Evolutionary conservation across 495 filamentous ascomycete species (phyloP).

Genomic region (Penicillium canescens): DNA sequence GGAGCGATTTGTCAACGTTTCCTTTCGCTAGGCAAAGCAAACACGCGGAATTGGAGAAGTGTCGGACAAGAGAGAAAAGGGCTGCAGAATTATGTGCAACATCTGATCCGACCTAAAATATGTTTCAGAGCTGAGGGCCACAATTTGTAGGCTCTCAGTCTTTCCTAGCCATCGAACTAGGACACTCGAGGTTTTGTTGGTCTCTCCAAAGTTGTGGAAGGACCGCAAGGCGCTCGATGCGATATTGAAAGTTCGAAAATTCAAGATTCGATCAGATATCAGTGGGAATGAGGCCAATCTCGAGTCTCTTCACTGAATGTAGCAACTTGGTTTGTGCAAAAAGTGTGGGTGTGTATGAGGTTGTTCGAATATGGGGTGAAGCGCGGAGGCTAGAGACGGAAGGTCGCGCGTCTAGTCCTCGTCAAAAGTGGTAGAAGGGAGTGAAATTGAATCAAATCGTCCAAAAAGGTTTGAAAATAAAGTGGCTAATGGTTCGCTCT

Average conservation of each 20-base stretch:
- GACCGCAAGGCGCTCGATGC: too few relatives aligned
- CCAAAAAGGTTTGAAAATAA: not conserved
- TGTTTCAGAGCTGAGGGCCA: not conserved
- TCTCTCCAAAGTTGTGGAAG: too few relatives aligned
- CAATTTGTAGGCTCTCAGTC: not conserved
- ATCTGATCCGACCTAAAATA: constrained; percentile 7
- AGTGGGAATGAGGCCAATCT: too few relatives aligned
- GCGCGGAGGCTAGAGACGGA: not conserved
- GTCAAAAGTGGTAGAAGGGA: not conserved
- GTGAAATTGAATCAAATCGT: not conserved
- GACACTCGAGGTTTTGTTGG: too few relatives aligned
- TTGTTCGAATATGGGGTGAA: not conserved
- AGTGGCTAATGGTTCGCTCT: constrained; percentile 8
- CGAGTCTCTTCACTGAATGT: too few relatives aligned
- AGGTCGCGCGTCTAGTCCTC: constrained; percentile 1
- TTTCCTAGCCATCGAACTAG: too few relatives aligned
- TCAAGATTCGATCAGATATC: too few relatives aligned
- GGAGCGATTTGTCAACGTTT: constrained; percentile 6
- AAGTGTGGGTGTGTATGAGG: not conserved
- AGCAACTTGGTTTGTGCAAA: too few relatives aligned
- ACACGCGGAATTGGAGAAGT: constrained; percentile 4
- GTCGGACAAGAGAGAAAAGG: not conserved
- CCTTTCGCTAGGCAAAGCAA: not conserved
- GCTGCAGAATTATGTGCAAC: not conserved
- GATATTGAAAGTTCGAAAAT: too few relatives aligned